Evolutionary conservation across 2,329 filamentous ascomycete species (phyloP).

Genomic region (Penicillium sp.): DNA sequence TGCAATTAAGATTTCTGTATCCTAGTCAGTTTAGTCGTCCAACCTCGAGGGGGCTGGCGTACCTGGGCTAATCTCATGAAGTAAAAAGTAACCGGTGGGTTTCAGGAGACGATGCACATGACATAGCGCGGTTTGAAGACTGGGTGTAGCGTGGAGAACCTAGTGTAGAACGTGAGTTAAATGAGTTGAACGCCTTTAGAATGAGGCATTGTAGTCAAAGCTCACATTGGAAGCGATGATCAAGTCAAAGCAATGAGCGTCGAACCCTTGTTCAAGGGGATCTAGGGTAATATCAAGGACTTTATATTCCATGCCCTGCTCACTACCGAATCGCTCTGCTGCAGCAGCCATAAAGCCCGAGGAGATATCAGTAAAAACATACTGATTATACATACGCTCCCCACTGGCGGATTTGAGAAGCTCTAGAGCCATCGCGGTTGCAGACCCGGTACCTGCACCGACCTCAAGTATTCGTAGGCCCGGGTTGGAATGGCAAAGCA

Average conservation of each 20-base stretch:
- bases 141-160: constrained; percentile 21
- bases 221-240: constrained; percentile 14
- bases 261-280: constrained; percentile 8
- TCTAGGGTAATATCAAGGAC: constrained; percentile 8
- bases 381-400: constrained; percentile 9
- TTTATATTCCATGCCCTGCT: constrained; percentile 3
- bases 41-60: neutral
- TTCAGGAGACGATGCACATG: constrained; percentile 28
- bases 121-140: constrained; percentile 21
- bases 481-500: constrained; percentile 5
- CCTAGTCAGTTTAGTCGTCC: neutral
- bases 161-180: neutral
- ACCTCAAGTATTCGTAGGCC: constrained; percentile 13
- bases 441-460: constrained; percentile 16
- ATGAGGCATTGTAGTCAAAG: neutral
- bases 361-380: constrained; percentile 21
- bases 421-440: constrained; percentile 10
- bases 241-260: constrained; percentile 4
- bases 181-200: neutral
- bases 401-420: constrained; percentile 2
- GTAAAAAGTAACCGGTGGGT: constrained; percentile 49
- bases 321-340: neutral
- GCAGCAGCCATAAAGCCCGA: constrained; percentile 9
- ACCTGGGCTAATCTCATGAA: constrained; percentile 41
- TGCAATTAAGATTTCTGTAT: constrained; percentile 6